Evolutionary conservation across 2,329 filamentous ascomycete genomes (phyloP).

Genomic region (Microsporum ferrugineum): DNA sequence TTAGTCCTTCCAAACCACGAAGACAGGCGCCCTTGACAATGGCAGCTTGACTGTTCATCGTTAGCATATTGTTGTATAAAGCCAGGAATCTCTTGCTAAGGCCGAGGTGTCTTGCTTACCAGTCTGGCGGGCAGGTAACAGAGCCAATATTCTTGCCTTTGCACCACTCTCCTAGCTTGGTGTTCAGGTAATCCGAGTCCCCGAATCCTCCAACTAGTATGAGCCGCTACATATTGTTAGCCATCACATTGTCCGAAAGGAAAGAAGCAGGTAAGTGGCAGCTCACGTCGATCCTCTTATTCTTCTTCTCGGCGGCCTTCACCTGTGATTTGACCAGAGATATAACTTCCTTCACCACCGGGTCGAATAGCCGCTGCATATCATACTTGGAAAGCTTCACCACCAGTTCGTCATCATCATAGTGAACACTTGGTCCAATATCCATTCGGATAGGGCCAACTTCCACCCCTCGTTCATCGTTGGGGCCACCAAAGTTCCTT

Average conservation of each 20-base stretch:
- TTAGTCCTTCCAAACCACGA: constrained; percentile 8
- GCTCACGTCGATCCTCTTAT: constrained; percentile 11
- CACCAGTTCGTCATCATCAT: constrained; percentile 8
- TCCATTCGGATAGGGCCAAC: constrained; percentile 6
- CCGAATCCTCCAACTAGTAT: constrained; percentile 14
- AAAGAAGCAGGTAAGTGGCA: background rate
- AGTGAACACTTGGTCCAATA: background rate
- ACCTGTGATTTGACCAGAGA: constrained; percentile 10
- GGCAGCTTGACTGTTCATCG: constrained; percentile 8
- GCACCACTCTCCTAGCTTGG: constrained; percentile 2
- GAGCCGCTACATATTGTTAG: constrained; percentile 9
- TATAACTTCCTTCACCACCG: constrained; percentile 11
- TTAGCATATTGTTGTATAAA: background rate
- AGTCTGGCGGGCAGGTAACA: constrained; percentile 4
- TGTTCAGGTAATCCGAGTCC: constrained; percentile 13
- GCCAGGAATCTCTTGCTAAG: background rate
- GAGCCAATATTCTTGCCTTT: background rate
- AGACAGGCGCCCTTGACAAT: constrained; percentile 11
- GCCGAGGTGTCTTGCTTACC: background rate
- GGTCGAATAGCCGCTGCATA: constrained; percentile 11
- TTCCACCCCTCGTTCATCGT: constrained; percentile 4
- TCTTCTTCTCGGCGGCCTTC: constrained; percentile 6
- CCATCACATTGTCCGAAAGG: background rate
- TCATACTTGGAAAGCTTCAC: constrained; percentile 12
- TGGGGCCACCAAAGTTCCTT: constrained; percentile 19